Evolutionary conservation across 2,329 filamentous ascomycete species (phyloP), one percentile per base, ranked within the genome.

Genomic region (Ophiocordyceps robertsii): DNA sequence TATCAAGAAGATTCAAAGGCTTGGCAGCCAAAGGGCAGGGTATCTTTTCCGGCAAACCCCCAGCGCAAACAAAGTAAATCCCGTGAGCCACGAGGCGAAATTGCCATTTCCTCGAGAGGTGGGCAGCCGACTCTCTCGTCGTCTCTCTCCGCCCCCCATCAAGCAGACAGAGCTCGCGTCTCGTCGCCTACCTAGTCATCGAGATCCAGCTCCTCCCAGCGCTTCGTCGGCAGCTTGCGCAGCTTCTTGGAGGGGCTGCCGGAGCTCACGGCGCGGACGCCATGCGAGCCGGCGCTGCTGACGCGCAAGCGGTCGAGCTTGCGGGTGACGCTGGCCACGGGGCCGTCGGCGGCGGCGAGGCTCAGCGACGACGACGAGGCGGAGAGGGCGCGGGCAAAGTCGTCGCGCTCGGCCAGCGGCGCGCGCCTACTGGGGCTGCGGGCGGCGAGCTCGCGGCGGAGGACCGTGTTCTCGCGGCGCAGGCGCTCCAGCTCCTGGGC

Each of bases 401-500:
- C 72, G 19, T 72, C 70, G 5, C 74, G 61, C 55, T 78, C 75
- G 41, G 64, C 64, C 1, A 78, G 65, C 1, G 75, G 74, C 42
- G 64, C 60, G 31, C 75, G 64, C 60, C 77, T 82, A 4, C 68
- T 75, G 0, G 82, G 82, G 43, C 78, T 86, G 42, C 76, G 71
- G 13, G 67, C 68, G 0, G 67, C 66, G 6, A 86, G 55, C 59
- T 88, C 82, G 31, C 82, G 72, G 55, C 79, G 79, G 21, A 89
- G 58, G 3, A 77, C 65, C 2, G 69, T 69, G 17, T 87, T 68
- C 52, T 83, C 82, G 21, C 73, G 70, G 13, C 79, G 71, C 32
- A 90, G 66, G 3, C 74, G 68, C 46, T 84, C 78, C 43, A 88
- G 87, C 55, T 89, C 84, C 40, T 77, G 64, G 52, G 84, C 76